Conservation (phyloP, 805 yeast genomes). For the Ogataea naganishii region DNA sequence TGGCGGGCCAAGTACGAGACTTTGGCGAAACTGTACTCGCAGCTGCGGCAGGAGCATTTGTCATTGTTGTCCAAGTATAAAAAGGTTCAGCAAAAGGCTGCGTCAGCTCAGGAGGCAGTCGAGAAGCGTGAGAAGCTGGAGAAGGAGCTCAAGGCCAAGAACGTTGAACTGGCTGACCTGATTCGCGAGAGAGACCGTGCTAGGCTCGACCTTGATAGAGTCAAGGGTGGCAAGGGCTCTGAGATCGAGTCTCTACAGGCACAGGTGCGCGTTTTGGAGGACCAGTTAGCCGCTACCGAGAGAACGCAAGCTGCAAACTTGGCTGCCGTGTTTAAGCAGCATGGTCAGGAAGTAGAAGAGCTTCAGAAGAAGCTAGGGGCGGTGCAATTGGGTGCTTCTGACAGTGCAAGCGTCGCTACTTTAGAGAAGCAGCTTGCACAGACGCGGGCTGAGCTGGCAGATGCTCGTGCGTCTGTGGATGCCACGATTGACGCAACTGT, state of each 20-base stretch:
- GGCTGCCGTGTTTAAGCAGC: constrained; percentile 48
- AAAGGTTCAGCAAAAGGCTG: constrained; percentile 76
- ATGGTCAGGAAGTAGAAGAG: constrained; percentile 51
- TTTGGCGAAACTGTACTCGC: constrained; percentile 82
- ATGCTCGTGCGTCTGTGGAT: constrained; percentile 36
- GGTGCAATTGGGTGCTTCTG: constrained; percentile 14
- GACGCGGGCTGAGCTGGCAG: constrained; percentile 62
- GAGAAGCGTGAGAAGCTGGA: constrained; percentile 76
- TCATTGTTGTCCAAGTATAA: constrained; percentile 70
- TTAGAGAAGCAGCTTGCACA: constrained; percentile 45
- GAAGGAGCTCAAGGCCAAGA: constrained; percentile 76
- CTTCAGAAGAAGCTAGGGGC: constrained; percentile 31
- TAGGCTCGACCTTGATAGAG: constrained; percentile 67
- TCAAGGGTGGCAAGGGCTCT: constrained; percentile 53
- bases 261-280: constrained; percentile 52
- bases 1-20: constrained; percentile 89
- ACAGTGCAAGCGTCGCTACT: constrained; percentile 14
- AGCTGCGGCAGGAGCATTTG: constrained; percentile 85
- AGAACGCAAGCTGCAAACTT: constrained; percentile 57
- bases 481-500: constrained; percentile 50
- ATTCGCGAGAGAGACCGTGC: constrained; percentile 88
- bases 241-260: constrained; percentile 60
- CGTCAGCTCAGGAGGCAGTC: constrained; percentile 83
- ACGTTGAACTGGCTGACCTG: constrained; percentile 79
- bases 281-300: constrained; percentile 50